Percentiles rank a stretch among this genome's conserved stretches.
Evolutionary conservation across 1,284 basidiomycete species (phyloP).

Genomic region (Bjerkandera adusta): DNA sequence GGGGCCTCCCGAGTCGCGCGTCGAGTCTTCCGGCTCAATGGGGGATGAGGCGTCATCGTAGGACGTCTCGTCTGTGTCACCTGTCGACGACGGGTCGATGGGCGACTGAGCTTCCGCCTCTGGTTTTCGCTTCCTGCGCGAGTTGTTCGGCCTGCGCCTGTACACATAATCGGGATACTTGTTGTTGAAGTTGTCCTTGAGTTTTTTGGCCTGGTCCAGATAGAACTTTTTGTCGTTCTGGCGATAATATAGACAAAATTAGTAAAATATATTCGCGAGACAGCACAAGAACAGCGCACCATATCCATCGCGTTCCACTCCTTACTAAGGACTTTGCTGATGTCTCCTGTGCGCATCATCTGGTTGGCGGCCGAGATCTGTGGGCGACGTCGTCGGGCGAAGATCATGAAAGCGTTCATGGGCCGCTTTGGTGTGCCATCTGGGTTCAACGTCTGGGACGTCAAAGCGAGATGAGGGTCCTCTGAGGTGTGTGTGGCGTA

Average conservation of each 20-base stretch:
- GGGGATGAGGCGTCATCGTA: slow-evolving; percentile 24
- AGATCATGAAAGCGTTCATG: slow-evolving; percentile 91
- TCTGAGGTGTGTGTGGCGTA: slow-evolving; percentile 31
- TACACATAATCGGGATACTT: slow-evolving; percentile 87
- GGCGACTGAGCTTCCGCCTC: slow-evolving; percentile 38
- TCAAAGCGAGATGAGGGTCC: slow-evolving; percentile 54
- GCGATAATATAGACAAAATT: slow-evolving; percentile 10
- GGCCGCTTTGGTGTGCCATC: slow-evolving; percentile 84
- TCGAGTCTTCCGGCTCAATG: slow-evolving; percentile 25
- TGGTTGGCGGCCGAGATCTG: slow-evolving; percentile 81
- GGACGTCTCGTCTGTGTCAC: slow-evolving; percentile 40
- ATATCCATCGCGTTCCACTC: slow-evolving; percentile 77
- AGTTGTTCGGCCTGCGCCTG: slow-evolving; percentile 79
- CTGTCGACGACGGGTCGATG: slow-evolving; percentile 27
- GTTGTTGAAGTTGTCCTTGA: slow-evolving; percentile 82
- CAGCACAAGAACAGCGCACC: slow-evolving; percentile 43
- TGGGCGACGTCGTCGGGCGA: slow-evolving; percentile 75
- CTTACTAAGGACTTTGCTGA: slow-evolving; percentile 77
- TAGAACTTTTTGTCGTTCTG: slow-evolving; percentile 82
- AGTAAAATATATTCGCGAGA: neutral
- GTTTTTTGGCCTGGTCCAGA: slow-evolving; percentile 76
- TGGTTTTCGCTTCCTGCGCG: slow-evolving; percentile 63
- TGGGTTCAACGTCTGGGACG: slow-evolving; percentile 73
- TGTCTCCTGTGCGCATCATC: slow-evolving; percentile 82
- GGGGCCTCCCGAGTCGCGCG: slow-evolving; percentile 19